A percentile compares a stretch with the other conserved stretches of the same genome.
Evolutionary conservation across 164 flowering plant genomes (phyloP).

Genomic region (Nymphaea thermarum): DNA sequence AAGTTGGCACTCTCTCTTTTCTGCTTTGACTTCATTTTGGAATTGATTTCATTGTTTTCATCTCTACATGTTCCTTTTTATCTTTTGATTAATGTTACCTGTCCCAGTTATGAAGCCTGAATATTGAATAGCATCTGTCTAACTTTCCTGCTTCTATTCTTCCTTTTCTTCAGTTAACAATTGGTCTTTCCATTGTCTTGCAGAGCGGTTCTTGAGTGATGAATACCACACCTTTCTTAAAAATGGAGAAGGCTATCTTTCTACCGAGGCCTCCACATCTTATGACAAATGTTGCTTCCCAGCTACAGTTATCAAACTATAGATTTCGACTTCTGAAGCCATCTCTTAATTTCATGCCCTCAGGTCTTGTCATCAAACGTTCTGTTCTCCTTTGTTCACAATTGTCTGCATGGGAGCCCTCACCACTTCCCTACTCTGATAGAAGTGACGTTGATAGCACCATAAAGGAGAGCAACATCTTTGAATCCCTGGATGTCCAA

Average conservation of each 20-base stretch:
- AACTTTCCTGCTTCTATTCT: no score
- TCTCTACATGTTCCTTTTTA: no score
- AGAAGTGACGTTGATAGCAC: conserved; percentile 20
- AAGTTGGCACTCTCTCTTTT: no score
- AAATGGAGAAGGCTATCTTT: conserved; percentile 20
- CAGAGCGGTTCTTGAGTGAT: background rate
- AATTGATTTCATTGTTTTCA: no score
- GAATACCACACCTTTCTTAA: background rate
- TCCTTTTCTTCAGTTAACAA: no score
- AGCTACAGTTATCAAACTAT: conserved; percentile 5
- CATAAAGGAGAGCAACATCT: conserved; percentile 28
- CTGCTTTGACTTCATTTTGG: no score
- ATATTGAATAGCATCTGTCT: no score
- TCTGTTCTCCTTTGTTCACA: conserved; percentile 30
- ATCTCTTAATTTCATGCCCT: conserved; percentile 5
- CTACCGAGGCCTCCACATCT: conserved; percentile 12
- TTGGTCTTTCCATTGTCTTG: background rate
- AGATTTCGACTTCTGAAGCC: conserved; percentile 10
- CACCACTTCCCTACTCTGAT: conserved; percentile 46
- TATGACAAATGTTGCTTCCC: conserved; percentile 4
- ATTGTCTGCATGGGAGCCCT: conserved; percentile 53
- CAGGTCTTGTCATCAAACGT: conserved; percentile 11
- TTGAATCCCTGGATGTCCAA: conserved; percentile 39
- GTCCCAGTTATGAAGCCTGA: background rate
- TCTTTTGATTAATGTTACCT: background rate